Evolutionary conservation across 768 basidiomycete genomes (phyloP), one percentile per base, ranked within the genome.

Genomic region (Suillus subaureus): DNA sequence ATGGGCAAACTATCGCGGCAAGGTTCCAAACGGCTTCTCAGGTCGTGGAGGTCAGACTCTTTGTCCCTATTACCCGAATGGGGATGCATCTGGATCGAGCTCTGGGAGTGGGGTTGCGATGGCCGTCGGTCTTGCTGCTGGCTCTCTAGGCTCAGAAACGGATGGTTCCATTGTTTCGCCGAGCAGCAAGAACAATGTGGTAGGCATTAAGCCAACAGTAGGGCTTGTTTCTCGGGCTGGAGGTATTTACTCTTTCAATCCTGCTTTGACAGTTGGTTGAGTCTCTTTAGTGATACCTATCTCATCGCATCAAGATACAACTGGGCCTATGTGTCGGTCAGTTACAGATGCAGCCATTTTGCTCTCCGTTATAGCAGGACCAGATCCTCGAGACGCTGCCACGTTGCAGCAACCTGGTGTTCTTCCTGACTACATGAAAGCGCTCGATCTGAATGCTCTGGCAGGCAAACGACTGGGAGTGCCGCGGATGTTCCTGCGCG

Each of bases 211-310:
- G 68, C 85, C 88, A 0, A 88, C 85, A 3, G 80, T 88, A 11
- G 87, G 87, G 0, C 72, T 87, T 40, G 87, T 85, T 4, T 88
- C 86, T 6, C 79, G 86, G 16, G 84, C 85, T 18, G 87, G 87
- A 72, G 87, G 87, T 84, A 64, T 51, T 72, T 52, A 9, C 12
- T 28, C 26, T 11, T 45, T 23, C 37, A 47, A 37, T 9, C 6
- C 12, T 12, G 52, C 6, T 13, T 40, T 16, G 47, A 23, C 66
- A 55, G 15, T 61, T 8, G 18, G 8, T 33, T 60, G 15, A 12
- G 15, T 45, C 61, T 26, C 62, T 56, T 15, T 61, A 87, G 87
- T 88, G 6, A 76, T 88, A 35, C 88, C 88, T 4, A 84, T 86
- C 6, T 86, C 85, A 1, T 75, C 74, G 21, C 81, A 86, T 67